Percentiles rank a stretch among this genome's conserved stretches.
These are phyloP conservation scores for Pascua sp. DNA, from an alignment of 1,284 basidiomycete genomes.

Conservation along the genomic window DNA sequence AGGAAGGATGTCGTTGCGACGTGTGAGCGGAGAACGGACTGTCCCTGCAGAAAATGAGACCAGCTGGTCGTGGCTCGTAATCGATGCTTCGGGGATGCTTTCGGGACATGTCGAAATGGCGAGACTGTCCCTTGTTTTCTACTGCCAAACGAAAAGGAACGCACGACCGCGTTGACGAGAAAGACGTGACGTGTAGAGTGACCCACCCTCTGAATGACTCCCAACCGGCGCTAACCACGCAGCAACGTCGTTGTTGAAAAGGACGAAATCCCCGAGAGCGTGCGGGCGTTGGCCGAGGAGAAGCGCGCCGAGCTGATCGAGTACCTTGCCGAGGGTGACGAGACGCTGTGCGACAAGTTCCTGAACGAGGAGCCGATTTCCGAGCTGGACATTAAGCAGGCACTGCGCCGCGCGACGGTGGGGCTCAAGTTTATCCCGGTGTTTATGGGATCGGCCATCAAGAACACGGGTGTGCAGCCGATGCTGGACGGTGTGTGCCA, in stretches of 20 bases:
- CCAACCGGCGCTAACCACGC: neutral
- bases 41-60: no score
- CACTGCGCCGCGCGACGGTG: conserved; percentile 86
- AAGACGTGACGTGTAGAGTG: neutral
- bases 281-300: conserved; percentile 67
- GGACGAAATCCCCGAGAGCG: conserved; percentile 79
- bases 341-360: conserved; percentile 86
- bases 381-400: conserved; percentile 69
- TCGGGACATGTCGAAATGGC: no score
- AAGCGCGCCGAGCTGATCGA: conserved; percentile 92
- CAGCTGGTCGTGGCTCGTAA: no score
- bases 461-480: conserved; percentile 94
- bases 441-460: conserved; percentile 94
- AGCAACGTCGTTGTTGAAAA: conserved; percentile 77
- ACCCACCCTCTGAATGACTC: no score
- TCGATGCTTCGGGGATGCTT: no score
- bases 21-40: no score
- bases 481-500: conserved; percentile 91
- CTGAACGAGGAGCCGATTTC: conserved; percentile 77
- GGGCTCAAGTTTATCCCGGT: conserved; percentile 91
- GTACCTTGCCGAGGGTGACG: conserved; percentile 92
- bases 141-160: no score
- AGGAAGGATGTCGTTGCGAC: no score
- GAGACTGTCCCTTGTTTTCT: no score
- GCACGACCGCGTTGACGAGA: no score